Evolutionary conservation across 1,284 basidiomycete genomes (phyloP), one percentile per base, ranked within the genome.

Genomic region (Takashimella tepidaria): DNA sequence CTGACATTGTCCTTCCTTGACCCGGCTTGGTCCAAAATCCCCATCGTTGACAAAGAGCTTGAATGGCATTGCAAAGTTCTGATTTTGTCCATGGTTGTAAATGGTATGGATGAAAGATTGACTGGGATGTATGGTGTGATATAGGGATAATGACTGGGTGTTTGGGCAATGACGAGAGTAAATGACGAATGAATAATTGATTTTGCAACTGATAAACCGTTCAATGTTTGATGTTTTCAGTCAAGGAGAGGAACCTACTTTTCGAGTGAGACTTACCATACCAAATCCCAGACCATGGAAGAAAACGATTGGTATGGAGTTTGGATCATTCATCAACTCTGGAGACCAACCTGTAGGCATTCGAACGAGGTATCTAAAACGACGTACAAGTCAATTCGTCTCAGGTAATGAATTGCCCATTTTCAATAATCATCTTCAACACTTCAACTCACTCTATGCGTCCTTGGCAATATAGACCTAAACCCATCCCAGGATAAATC

Each of bases 221-320:
- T n/a, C n/a, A n/a, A n/a, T n/a, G n/a, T n/a, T n/a, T n/a, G n/a
- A n/a, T n/a, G n/a, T n/a, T n/a, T n/a, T n/a, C n/a, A n/a, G n/a
- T n/a, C n/a, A n/a, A n/a, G n/a, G n/a, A 12, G 8, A 42, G 41
- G 8, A 40, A 27, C 23, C 24, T n/a, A 42, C 37, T 51, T 31
- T 51, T 48, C 16, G 44, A 19, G 20, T 47, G 3, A 50, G 25
- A 20, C 56, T 49, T 41, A 61, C 73, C 11, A 89, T 68, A 1
- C 90, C 90, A 42, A 92, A 79, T 11, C 92, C 91, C 1, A 96
- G 81, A 2, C 92, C 92, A 65, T 95, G 91, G 44, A 92, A 72
- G 68, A 92, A 89, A 10, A 95, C 80, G 41, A 93, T 76, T 0
- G 92, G 92, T 49, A 83, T 80, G 41, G 80, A 79, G 58, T 70